Evolutionary conservation across 2,329 filamentous ascomycete species (phyloP), one percentile per base, ranked within the genome.

Genomic region (Xylariales sp.): DNA sequence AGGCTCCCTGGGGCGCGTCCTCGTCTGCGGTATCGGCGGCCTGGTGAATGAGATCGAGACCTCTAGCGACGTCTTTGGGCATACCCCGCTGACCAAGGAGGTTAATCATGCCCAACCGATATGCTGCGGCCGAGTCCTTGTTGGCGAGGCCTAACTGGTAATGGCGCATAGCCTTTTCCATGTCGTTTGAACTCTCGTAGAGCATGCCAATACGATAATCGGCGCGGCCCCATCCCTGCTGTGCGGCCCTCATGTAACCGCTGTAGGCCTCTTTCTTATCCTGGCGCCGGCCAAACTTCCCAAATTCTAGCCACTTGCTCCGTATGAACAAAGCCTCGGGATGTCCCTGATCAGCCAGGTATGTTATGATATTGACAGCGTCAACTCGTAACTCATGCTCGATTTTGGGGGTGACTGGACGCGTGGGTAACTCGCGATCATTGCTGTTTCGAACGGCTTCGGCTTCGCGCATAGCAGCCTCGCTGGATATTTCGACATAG

Each of bases 201-300:
- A 97, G 91, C 95, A 98, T 99, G 70, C 96, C 96, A 82, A 99
- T 97, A 54, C 96, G 90, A 80, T 99, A 99, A 80, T 98, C 93
- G 23, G 96, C 94, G 74, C 96, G 87, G 28, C 91, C 89, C 81
- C 94, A 97, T 65, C 93, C 93, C 74, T 93, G 90, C 74, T 94
- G 91, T 36, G 93, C 91, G n/a, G 96, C 93, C 75, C 91, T 86
- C 69, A 90, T 89, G 81, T 98, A 99, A 75, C 91, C 92, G 69
- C 90, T 83, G 78, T 97, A 98, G 7, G 96, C 95, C 81, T 97
- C 95, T 76, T 95, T 94, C 83, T 97, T 97, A 83, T 99, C 96
- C 68, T 94, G 86, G 34, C 94, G 89, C 79, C 91, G 90, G 46
- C 93, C 94, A 77, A 97, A 98, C 78, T 97, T 97, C 74, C 96